Base-by-base conservation (phyloP, 129 eudicot species). In the Flaveria trinervia region DNA sequence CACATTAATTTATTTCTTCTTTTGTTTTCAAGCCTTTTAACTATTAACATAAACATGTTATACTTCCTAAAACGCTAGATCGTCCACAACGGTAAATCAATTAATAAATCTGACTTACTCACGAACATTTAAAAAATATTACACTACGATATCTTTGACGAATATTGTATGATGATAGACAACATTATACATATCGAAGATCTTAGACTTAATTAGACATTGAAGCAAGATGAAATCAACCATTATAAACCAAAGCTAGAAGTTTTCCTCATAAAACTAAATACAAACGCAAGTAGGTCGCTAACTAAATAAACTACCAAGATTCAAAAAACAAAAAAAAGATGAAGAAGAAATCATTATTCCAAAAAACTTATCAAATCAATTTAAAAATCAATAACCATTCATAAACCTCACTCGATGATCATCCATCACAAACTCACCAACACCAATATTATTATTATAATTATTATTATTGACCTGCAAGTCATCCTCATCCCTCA, bases 361-460 rank as follows among this genome's bases (percentile, higher is more conserved):
- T 70, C 59, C 41, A n/a, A 49, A 5, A 14, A 45, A 44, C 20
- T 26, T 43, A 74, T 74, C n/a, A 41, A 44, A 43, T 33, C 39
- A 45, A 8, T 10, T 10, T 45, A 57, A 33, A 33, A 20, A 20
- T 20, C 6, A 33, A 33, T 33, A 33, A 33, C 39, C 39, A 33
- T 62, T 46, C 61, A 69, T 14, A 69, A n/a, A 39, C 75, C 71
- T 80, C 30, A 64, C 71, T 3, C 14, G 65, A 51, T 70, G 65
- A 54, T 61, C 68, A 22, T 61, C 57, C 61, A 76, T 36, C 74
- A 69, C 68, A 62, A 33, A 60, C 12, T 76, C 81, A 11, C 72
- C 85, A n/a, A n/a, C 73, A 33, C 66, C 84, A 33, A 33, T 33
- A 1, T 20, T 20, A 20, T 20, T 20, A 20, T 20, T 20, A 20